Conservation (phyloP, 345 rosid genomes). For the Salix koriyanagi region DNA sequence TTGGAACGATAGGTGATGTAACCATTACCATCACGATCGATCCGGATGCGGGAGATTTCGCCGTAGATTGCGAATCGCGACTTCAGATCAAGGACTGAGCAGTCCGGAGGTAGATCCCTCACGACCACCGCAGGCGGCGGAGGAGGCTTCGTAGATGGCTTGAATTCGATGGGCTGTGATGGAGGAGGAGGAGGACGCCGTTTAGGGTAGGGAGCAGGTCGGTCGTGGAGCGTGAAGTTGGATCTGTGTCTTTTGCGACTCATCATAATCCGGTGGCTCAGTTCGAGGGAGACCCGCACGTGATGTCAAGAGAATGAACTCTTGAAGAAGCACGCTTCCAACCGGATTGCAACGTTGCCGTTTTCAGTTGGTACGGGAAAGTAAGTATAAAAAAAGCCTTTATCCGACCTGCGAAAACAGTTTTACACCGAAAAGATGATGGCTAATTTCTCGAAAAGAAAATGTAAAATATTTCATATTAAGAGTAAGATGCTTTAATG, state of each 20-base stretch:
- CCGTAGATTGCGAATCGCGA: conserved; percentile 95
- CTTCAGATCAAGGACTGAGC: conserved; percentile 88
- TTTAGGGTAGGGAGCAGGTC: conserved; percentile 34
- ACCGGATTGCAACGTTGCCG: too few relatives aligned
- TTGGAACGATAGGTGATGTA: conserved; percentile 53
- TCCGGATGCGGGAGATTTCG: conserved; percentile 73
- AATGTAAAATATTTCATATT: too few relatives aligned
- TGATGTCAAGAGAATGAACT: too few relatives aligned
- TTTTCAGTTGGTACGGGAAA: too few relatives aligned
- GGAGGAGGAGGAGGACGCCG: conserved; percentile 40
- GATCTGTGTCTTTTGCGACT: conserved; percentile 58
- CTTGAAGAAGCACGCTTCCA: too few relatives aligned
- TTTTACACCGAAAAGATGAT: too few relatives aligned
- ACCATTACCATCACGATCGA: conserved; percentile 61
- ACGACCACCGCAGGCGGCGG: conserved; percentile 67
- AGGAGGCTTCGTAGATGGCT: conserved; percentile 35
- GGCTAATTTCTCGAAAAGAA: too few relatives aligned
- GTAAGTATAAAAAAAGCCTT: too few relatives aligned
- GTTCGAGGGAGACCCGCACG: neutral
- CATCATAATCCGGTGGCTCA: conserved; percentile 13
- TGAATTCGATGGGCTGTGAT: conserved; percentile 23
- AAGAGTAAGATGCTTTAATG: too few relatives aligned
- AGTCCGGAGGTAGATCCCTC: conserved; percentile 48
- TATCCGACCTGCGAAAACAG: too few relatives aligned
- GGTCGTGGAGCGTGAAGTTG: conserved; percentile 41